A percentile compares a stretch with the other conserved stretches of the same genome.
Conservation (phyloP, 495 filamentous ascomycete genomes). For the Penicillium taxi region DNA sequence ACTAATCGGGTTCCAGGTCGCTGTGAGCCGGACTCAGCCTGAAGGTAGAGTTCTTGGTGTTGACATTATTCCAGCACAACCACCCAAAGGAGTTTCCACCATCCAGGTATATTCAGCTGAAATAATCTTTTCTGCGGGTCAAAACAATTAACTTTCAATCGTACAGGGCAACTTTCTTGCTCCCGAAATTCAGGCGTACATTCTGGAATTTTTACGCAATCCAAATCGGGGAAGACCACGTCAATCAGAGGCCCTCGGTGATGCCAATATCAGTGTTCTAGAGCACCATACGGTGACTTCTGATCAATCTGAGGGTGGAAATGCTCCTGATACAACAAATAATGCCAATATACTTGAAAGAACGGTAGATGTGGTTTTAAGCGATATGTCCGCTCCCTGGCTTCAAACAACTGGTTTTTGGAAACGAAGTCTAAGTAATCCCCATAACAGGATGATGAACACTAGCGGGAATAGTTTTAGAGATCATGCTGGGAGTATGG, state of each 20-base stretch:
- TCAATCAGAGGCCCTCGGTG: constrained; percentile 4
- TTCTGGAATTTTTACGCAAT: constrained; percentile 66
- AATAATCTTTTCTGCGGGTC: constrained; percentile 85
- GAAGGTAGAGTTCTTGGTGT: constrained; percentile 77
- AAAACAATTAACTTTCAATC: constrained; percentile 78
- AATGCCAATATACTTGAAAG: constrained; percentile 24
- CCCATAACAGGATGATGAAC: constrained; percentile 98
- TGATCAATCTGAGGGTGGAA: no score
- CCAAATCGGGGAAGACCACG: constrained; percentile 49
- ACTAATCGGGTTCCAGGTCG: constrained; percentile 51
- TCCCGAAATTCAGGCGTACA: constrained; percentile 58
- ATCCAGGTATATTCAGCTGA: no score
- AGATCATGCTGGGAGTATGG: constrained; percentile 95
- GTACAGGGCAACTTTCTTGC: constrained; percentile 90
- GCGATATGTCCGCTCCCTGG: constrained; percentile 99
- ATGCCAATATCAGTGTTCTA: constrained; percentile 7
- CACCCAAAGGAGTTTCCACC: constrained; percentile 79
- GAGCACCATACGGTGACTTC: no score
- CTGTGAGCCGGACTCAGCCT: constrained; percentile 65
- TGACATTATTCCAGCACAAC: constrained; percentile 85
- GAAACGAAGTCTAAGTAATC: constrained; percentile 82
- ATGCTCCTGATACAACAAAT: no score
- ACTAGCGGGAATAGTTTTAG: constrained; percentile 77
- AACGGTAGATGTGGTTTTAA: constrained; percentile 87
- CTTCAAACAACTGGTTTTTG: constrained; percentile 65